Evolutionary conservation across 2,329 filamentous ascomycete genomes (phyloP).

Genomic region (Alternaria sp.): DNA sequence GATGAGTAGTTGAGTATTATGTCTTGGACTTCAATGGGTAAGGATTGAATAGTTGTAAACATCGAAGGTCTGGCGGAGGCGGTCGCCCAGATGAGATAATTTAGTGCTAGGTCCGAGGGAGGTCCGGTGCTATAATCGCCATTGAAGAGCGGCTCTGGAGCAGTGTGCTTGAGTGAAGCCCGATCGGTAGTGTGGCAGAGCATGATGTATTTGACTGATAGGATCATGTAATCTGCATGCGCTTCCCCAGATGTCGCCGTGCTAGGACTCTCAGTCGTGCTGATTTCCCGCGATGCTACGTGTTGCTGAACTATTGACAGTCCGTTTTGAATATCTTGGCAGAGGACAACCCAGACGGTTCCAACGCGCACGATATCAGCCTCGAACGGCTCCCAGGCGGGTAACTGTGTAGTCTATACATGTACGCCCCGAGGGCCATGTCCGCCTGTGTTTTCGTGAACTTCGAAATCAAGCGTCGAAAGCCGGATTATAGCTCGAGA

Average conservation of each 20-base stretch:
- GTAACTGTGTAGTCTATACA: constrained; percentile 6
- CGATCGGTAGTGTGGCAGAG: constrained; percentile 2
- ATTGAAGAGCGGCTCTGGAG: constrained; percentile 7
- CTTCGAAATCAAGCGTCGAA: constrained; percentile 5
- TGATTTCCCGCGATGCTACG: not conserved
- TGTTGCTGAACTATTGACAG: constrained; percentile 1
- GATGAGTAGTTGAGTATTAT: constrained; percentile 16
- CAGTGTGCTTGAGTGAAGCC: constrained; percentile 5
- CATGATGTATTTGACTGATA: constrained; percentile 8
- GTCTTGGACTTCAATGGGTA: constrained; percentile 20
- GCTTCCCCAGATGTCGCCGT: not conserved
- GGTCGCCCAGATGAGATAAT: constrained; percentile 9
- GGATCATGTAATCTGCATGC: constrained; percentile 2
- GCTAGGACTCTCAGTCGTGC: not conserved
- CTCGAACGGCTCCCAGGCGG: constrained; percentile 4
- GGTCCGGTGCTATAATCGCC: not conserved
- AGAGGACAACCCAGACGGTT: constrained; percentile 1
- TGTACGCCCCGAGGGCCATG: not conserved
- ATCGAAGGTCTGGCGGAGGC: constrained; percentile 14
- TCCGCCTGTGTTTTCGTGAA: not conserved
- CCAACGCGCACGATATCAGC: not conserved
- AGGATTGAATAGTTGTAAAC: constrained; percentile 11
- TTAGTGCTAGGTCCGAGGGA: constrained; percentile 4
- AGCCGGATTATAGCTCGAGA: constrained; percentile 3
- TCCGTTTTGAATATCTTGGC: constrained; percentile 1